Percentiles rank a stretch among this genome's conserved stretches.
Evolutionary conservation across 129 eudicot species (phyloP).

Genomic region (Tanacetum coccineum): DNA sequence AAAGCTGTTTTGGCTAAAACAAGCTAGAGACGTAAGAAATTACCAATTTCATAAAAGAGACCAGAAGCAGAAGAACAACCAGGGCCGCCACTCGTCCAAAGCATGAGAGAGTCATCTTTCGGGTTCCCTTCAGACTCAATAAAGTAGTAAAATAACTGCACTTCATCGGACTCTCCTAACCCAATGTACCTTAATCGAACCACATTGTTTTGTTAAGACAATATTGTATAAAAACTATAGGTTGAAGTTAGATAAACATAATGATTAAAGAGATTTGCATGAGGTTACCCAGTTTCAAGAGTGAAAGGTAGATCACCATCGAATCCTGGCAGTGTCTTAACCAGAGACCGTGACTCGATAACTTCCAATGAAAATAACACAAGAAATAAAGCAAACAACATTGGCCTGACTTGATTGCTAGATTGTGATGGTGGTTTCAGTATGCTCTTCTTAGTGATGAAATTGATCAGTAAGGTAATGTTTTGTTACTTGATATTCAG

Average conservation of each 20-base stretch:
- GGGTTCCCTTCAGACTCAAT: constrained; percentile 30
- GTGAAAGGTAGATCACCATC: constrained; percentile 13
- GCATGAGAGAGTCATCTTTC: constrained; percentile 1
- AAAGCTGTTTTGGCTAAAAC: no score
- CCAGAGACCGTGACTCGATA: constrained; percentile 25
- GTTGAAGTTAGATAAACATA: no score
- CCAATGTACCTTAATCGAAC: background rate
- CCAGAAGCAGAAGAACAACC: constrained; percentile 16
- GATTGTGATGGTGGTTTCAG: no score
- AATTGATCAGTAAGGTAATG: no score
- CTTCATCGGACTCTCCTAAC: constrained; percentile 25
- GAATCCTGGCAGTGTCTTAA: constrained; percentile 29
- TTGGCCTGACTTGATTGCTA: no score
- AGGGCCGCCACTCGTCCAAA: constrained; percentile 15
- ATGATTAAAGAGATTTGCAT: no score
- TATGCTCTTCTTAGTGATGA: no score
- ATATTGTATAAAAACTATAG: background rate
- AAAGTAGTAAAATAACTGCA: constrained; percentile 29
- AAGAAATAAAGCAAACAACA: constrained; percentile 10
- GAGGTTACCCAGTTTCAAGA: constrained; percentile 11
- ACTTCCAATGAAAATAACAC: background rate
- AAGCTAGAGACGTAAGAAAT: no score
- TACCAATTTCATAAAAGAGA: background rate
- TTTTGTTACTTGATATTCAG: no score
- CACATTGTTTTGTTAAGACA: background rate